These are phyloP conservation scores for Bisporella sp. DNA, from an alignment of 2,329 filamentous ascomycete species.

Conservation along the genomic window DNA sequence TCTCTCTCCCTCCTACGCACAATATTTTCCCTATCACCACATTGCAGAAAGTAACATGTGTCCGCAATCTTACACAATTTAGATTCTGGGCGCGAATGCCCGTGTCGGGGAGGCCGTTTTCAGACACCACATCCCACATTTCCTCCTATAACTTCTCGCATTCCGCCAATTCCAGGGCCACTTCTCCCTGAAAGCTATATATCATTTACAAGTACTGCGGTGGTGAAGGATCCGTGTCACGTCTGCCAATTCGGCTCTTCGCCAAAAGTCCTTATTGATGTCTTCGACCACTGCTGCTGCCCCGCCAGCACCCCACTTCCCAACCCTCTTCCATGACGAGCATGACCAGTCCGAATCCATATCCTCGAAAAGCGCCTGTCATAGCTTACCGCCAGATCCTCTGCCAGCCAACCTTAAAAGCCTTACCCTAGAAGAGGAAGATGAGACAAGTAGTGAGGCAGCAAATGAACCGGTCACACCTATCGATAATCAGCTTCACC, in stretches of 20 bases:
- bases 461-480: conserved; percentile 56
- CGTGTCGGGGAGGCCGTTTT: too few relatives aligned
- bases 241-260: background rate
- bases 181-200: too few relatives aligned
- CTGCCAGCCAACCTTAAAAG: conserved; percentile 40
- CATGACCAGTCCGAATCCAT: background rate
- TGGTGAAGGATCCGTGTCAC: too few relatives aligned
- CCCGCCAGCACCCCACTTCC: background rate
- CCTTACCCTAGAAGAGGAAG: conserved; percentile 46
- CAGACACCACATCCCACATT: too few relatives aligned
- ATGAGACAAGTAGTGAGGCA: conserved; percentile 52
- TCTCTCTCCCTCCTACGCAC: too few relatives aligned
- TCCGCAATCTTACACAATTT: too few relatives aligned
- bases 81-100: too few relatives aligned
- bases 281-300: background rate
- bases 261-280: background rate
- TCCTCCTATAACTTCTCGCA: too few relatives aligned
- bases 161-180: too few relatives aligned
- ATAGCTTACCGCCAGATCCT: conserved; percentile 19
- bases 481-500: conserved; percentile 47
- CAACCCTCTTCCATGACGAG: background rate
- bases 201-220: too few relatives aligned
- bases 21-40: too few relatives aligned
- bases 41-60: too few relatives aligned
- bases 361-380: background rate